phyloP scores from a whole-genome alignment of 106 monocot species.

The Agapanthus africanus region DNA sequence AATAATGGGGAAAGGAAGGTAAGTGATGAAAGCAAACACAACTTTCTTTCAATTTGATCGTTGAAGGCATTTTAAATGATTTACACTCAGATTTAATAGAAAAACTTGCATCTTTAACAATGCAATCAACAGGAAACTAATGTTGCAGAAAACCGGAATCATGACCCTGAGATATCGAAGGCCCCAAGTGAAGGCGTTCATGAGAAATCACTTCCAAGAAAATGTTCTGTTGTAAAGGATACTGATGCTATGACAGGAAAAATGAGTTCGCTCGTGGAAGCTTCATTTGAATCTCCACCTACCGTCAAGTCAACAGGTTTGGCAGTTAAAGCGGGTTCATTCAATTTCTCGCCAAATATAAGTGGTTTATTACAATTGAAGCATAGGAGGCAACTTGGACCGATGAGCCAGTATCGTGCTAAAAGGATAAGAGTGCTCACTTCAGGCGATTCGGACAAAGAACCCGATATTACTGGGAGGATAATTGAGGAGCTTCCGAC shows the following conservation, averaged over 20 bases:
- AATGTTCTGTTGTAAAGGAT: not conserved
- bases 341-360: not conserved
- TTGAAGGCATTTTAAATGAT: constrained; percentile 2
- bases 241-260: not conserved
- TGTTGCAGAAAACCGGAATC: not conserved
- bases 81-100: not conserved
- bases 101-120: not conserved
- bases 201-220: not conserved
- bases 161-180: not conserved
- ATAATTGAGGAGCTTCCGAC: not conserved
- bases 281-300: not conserved
- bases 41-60: not conserved
- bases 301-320: too few species aligned
- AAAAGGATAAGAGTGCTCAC: not conserved
- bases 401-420: not conserved
- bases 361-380: not conserved
- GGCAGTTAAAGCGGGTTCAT: not conserved
- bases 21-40: not conserved
- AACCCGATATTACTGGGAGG: not conserved
- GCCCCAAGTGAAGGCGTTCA: not conserved
- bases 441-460: not conserved
- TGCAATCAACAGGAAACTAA: not conserved
- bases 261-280: not conserved
- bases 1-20: not conserved
- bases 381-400: not conserved